Evolutionary conservation across 2,329 filamentous ascomycete genomes (phyloP), one percentile per base, ranked within the genome.

Genomic region (Apiospora rasikravindrae): DNA sequence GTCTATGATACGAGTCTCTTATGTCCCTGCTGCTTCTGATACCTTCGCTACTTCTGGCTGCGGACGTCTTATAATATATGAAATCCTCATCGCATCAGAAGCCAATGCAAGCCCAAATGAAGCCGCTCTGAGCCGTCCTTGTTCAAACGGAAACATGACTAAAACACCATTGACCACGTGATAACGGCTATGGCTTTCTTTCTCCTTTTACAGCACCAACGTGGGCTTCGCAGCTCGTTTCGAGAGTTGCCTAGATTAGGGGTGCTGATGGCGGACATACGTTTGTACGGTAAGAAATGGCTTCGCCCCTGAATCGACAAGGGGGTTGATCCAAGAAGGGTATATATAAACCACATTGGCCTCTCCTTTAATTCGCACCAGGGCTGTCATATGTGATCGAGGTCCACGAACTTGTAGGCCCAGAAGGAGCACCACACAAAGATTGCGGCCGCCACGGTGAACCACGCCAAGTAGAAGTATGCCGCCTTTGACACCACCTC

Each of bases 391-490:
- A 14, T 14, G 19, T 53, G 24, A 19, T 67, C 40, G n/a, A 45
- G 64, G 29, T 67, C 64, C 40, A 78, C 77, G 72, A 77, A 78
- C 19, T 61, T 74, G 68, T 79, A 78, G 6, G 76, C 76, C 77
- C 77, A 78, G 33, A 76, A 79, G 4, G 77, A 78, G n/a, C 78
- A 78, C 76, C 77, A 79, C 24, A 76, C 64, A 42, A 78, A 76
- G 0, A 74, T 74, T 13, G 69, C 66, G 2, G 74, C 74, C 33
- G 71, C 70, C 40, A 73, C 72, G 29, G 73, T 68, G 33, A 77
- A 75, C 68, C 76, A 72, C 49, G 37, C 67, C 26, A 75, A 74
- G 49, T 77, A 78, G 49, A 76, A 75, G 26, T 76, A 74, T 10
- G 73, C 76, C 1, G 75, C 73, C 75, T 75, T 42, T n/a, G n/a